Conservation (phyloP, 2,329 filamentous ascomycete species). For the Venturia nashicola region DNA sequence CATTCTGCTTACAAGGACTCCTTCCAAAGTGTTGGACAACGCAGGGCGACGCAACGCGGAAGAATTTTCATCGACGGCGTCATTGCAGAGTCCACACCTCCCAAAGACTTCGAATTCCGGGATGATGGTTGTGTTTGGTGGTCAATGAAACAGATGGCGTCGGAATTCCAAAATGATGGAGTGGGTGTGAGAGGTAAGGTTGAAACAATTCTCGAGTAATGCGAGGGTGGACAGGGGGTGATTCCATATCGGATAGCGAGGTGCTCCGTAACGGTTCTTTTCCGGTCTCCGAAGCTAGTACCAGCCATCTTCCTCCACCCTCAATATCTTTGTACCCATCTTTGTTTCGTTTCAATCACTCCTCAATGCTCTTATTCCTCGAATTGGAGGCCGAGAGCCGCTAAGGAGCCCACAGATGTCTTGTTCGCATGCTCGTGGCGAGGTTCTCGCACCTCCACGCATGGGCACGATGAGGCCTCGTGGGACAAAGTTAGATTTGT, state of each 20-base stretch:
- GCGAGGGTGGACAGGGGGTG: not conserved
- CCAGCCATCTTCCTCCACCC: not conserved
- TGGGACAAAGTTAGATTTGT: not conserved
- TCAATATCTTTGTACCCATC: not conserved
- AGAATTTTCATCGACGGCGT: not conserved
- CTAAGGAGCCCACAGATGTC: not conserved
- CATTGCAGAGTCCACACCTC: not conserved
- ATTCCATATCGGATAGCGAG: not conserved
- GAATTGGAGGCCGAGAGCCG: not conserved
- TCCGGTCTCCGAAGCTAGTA: not conserved
- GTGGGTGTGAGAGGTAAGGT: not conserved
- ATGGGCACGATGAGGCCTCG: not conserved
- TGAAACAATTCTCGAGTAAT: not conserved
- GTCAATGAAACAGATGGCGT: not conserved
- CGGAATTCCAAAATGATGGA: not conserved
- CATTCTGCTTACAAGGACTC: not conserved
- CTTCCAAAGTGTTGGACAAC: too few relatives aligned
- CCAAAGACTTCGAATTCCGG: not conserved
- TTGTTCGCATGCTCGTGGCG: not conserved
- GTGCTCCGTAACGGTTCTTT: not conserved
- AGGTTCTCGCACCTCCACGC: not conserved
- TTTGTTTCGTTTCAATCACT: not conserved
- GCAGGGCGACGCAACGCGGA: too few relatives aligned
- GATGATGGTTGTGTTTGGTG: not conserved
- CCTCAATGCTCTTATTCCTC: not conserved